Evolutionary conservation across 148 eudicot genomes (phyloP), one percentile per base, ranked within the genome.

Genomic region (Vaccinium corymbosum): DNA sequence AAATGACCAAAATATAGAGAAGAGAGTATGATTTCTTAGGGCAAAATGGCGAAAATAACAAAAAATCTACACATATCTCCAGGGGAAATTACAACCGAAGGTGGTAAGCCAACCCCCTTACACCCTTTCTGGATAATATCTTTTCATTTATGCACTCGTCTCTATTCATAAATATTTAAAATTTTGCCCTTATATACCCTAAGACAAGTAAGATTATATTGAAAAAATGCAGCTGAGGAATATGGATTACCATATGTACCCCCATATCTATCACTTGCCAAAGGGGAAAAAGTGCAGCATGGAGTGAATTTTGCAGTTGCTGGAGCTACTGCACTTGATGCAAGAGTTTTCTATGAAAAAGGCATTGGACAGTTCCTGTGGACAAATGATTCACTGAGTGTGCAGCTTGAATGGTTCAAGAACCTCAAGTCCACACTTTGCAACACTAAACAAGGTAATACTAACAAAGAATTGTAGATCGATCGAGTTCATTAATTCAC

Each of bases 241-340:
- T 91, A 84, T 80, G 93, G 90, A 3, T 82, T 94, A 29, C 94
- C 93, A 3, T 88, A 87, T 86, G 17, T 94, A 78, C 94, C 92
- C 62, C 97, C 97, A 1, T 92, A 94, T 82, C 81, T 92, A 73
- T 81, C 91, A 27, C 81, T 91, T 42, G 62, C 66, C 7, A 83
- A 85, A 55, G 92, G 88, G 46, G 50, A 84, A 35, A 88, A 85
- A 22, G 8, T 73, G 10, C 78, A 56, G 27, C 91, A 91, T 62
- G 97, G 97, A 70, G 93, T 90, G 17, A 94, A 94, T 62, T 94
- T 94, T 78, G 97, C 97, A 7, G 94, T 92, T 52, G 94, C 97
- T 1, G 97, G 97, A 81, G 94, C 95, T 12, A 94, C 97, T 15
- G 95, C 95, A 3, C 86, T 92, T 25, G 89, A 87, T 68, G 72